These are phyloP conservation scores for Botryosphaeria dothidea DNA, from an alignment of 2,329 filamentous ascomycete species.

Conservation along the genomic window DNA sequence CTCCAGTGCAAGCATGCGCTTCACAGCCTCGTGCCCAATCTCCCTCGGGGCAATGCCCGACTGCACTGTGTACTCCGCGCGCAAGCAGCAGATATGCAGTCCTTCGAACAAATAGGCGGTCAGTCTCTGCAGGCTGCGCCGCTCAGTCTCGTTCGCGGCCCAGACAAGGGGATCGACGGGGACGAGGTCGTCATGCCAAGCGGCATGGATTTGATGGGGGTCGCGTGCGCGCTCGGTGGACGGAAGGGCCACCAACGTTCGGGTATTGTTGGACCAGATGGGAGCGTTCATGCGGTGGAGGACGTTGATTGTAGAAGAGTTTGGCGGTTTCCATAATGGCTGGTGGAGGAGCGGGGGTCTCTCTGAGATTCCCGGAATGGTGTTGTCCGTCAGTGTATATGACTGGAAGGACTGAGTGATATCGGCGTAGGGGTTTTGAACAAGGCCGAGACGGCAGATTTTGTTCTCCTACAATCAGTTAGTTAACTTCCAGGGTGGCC, in stretches of 20 bases:
- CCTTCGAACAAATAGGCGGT: slow-evolving; percentile 13
- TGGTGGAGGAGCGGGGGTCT: not conserved
- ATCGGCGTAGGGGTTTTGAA: not conserved
- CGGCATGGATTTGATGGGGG: not conserved
- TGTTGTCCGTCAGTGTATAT: not conserved
- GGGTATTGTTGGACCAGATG: not conserved
- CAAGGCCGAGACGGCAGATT: slow-evolving; percentile 12
- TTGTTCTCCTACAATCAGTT: not conserved
- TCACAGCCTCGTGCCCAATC: not conserved
- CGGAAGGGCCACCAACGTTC: not conserved
- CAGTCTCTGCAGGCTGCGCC: slow-evolving; percentile 10
- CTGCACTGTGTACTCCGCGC: not conserved
- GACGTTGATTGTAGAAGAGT: not conserved
- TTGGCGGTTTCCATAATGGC: not conserved
- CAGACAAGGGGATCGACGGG: slow-evolving; percentile 21
- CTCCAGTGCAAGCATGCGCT: not conserved
- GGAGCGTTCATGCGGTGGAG: not conserved
- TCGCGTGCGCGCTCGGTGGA: not conserved
- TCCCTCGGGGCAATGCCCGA: not conserved
- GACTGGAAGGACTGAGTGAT: not conserved
- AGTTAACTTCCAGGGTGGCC: too few species aligned
- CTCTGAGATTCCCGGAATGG: not conserved
- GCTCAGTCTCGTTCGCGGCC: slow-evolving; percentile 3
- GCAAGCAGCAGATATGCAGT: not conserved
- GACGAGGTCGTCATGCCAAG: slow-evolving; percentile 14